Conservation (phyloP, 1,284 basidiomycete species). For the Sphagnurus paluster region DNA sequence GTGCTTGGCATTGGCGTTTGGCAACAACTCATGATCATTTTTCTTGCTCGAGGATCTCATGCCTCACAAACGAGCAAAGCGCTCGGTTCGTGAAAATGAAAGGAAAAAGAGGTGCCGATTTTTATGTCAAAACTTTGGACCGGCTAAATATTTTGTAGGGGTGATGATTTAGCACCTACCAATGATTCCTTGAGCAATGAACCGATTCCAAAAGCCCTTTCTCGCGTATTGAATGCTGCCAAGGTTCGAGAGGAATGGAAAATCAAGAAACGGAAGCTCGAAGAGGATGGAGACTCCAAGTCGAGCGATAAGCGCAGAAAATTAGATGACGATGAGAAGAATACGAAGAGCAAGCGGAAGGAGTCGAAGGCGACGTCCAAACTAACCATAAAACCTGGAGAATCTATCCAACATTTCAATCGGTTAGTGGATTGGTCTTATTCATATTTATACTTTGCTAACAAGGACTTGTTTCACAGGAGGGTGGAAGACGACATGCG, state of each 20-base stretch:
- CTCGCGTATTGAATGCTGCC: constrained; percentile 63
- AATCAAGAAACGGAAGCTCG: constrained; percentile 47
- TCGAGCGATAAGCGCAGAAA: constrained; percentile 37
- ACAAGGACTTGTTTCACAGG: constrained; percentile 35
- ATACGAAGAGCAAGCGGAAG: constrained; percentile 24
- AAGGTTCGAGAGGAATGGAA: constrained; percentile 55
- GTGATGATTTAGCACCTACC: constrained; percentile 47
- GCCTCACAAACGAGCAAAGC: constrained; percentile 19
- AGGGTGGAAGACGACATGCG: constrained; percentile 72
- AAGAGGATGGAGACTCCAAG: constrained; percentile 33
- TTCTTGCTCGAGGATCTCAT: constrained; percentile 24
- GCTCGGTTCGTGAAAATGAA: constrained; percentile 10
- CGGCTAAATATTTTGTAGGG: constrained; percentile 34
- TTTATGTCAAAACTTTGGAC: neutral
- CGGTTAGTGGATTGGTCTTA: constrained; percentile 43
- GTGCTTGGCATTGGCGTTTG: neutral
- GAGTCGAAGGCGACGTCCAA: constrained; percentile 16
- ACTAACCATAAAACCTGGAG: constrained; percentile 60
- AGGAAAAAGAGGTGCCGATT: constrained; percentile 10
- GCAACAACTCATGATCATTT: too few relatives aligned
- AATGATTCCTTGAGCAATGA: constrained; percentile 47
- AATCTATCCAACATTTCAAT: constrained; percentile 74
- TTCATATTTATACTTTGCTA: constrained; percentile 1
- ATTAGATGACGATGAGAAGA: constrained; percentile 22
- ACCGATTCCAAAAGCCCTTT: constrained; percentile 64